These are phyloP conservation scores for Purpureocillium takamizusanense DNA, from an alignment of 2,329 filamentous ascomycete genomes.

Conservation along the genomic window DNA sequence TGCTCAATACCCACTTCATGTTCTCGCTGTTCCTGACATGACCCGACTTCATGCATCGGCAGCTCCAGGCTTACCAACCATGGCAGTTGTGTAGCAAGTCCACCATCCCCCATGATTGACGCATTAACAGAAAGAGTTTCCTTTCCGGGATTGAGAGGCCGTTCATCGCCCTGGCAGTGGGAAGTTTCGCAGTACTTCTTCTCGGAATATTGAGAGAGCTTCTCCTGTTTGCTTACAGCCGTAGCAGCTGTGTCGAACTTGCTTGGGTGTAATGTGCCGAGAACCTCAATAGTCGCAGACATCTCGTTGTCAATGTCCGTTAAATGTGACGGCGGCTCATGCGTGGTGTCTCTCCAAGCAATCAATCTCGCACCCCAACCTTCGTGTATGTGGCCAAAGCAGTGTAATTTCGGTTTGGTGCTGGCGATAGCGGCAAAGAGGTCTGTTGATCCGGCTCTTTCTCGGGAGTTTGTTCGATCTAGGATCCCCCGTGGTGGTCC, in stretches of 20 bases:
- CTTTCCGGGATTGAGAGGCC: slow-evolving; percentile 20
- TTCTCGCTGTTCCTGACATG: too few species aligned
- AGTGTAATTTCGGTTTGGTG: slow-evolving; percentile 22
- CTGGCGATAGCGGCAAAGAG: slow-evolving; percentile 19
- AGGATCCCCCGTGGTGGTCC: slow-evolving; percentile 29
- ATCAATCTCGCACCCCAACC: slow-evolving; percentile 32
- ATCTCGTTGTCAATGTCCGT: slow-evolving; percentile 36
- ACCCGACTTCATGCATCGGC: neutral
- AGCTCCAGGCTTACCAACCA: slow-evolving; percentile 25
- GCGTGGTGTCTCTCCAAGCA: slow-evolving; percentile 28
- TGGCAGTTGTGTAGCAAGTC: slow-evolving; percentile 44
- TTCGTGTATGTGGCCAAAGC: slow-evolving; percentile 25
- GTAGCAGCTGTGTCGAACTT: too few species aligned
- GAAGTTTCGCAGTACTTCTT: neutral
- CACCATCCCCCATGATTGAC: slow-evolving; percentile 36
- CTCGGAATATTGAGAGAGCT: too few species aligned
- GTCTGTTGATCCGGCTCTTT: slow-evolving; percentile 18
- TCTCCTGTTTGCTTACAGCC: too few species aligned
- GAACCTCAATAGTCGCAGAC: slow-evolving; percentile 26
- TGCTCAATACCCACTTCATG: too few species aligned
- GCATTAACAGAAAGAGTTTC: slow-evolving; percentile 50
- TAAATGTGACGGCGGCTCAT: slow-evolving; percentile 29
- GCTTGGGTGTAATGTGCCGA: slow-evolving; percentile 8
- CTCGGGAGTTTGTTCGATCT: slow-evolving; percentile 20
- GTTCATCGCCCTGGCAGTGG: slow-evolving; percentile 12